Base-by-base conservation (phyloP, 148 eudicot genomes). In the Beta vulgaris region DNA sequence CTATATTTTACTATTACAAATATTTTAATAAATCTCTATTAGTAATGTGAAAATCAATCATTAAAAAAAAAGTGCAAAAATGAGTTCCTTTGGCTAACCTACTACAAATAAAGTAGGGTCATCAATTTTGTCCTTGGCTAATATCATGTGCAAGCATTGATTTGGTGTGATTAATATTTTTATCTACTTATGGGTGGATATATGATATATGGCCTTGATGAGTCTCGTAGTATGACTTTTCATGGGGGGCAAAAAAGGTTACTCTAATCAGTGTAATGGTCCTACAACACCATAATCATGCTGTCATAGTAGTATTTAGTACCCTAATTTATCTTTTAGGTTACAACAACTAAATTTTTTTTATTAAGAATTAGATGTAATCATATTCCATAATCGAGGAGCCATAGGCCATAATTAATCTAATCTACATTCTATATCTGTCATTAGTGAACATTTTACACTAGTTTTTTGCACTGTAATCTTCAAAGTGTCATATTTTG, bases 231-330 rank as follows among this genome's bases (percentile, higher is more conserved):
- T 25, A 62, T 62, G 66, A 32, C 66, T 62, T 62, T 62, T 62
- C 25, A 39, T 62, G 18, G 66, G 66, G 66, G 66, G 40, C 40
- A 62, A 62, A 31, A 34, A 34, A 16, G n/a, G 34, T 15, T 31
- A 16, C 66, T 15, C 1, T n/a, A 12, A 62, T 62, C n/a, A 6
- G 37, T 58, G 62, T 51, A 15, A 48, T 69, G 73, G 58, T 23
- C 76, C 76, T 73, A 59, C 75, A 42, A 14, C 37, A 37, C 10
- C 35, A 72, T 57, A n/a, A 58, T 39, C 35, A 72, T 16, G 39
- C 48, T 73, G 49, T 59, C 67, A 40, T 28, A 26, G 54, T 59
- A 48, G 2, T 53, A 48, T 49, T 13, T 53, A 28, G 3, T 6
- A 3, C 40, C 26, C 34, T 29, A 29, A 11, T 18, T 46, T 14